Evolutionary conservation across 148 eudicot species (phyloP).

Genomic region (Spergularia bocconei): DNA sequence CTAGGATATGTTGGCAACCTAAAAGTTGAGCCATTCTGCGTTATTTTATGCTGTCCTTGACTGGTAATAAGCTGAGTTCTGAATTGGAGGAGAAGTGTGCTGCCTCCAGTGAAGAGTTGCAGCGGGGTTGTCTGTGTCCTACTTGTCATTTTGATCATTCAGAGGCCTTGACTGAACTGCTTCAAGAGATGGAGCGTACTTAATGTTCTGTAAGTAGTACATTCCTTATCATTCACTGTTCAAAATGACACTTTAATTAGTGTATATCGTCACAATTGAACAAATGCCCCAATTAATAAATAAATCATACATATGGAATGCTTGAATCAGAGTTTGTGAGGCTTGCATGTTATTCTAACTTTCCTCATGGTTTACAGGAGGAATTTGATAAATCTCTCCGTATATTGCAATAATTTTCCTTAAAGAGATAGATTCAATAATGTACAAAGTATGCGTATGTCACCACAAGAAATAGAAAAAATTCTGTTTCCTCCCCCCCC

Average conservation of each 20-base stretch:
- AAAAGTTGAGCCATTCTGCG: background rate
- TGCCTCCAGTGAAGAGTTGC: slow-evolving; percentile 64
- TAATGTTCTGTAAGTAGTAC: slow-evolving; percentile 27
- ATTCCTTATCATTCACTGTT: slow-evolving; percentile 8
- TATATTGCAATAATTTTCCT: background rate
- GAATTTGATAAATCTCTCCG: background rate
- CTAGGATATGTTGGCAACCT: slow-evolving; percentile 3
- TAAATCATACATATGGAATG: background rate
- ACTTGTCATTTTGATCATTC: slow-evolving; percentile 57
- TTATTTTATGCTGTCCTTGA: slow-evolving; percentile 37
- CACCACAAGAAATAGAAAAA: background rate
- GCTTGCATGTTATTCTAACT: slow-evolving; percentile 10
- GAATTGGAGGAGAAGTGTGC: slow-evolving; percentile 51
- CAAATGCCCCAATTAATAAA: background rate
- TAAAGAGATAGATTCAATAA: background rate
- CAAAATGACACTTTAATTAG: background rate
- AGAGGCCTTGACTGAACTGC: slow-evolving; percentile 52
- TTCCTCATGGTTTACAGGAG: background rate
- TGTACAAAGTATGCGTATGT: background rate
- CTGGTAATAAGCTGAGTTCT: slow-evolving; percentile 62
- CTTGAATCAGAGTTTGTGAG: background rate
- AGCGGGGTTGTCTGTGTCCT: slow-evolving; percentile 64
- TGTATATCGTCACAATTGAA: background rate
- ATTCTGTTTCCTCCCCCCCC: background rate
- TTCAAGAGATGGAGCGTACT: slow-evolving; percentile 38